Percentiles rank a stretch among this genome's conserved stretches.
Conservation (phyloP, 2,329 filamentous ascomycete genomes). For the Coniella vitis region DNA sequence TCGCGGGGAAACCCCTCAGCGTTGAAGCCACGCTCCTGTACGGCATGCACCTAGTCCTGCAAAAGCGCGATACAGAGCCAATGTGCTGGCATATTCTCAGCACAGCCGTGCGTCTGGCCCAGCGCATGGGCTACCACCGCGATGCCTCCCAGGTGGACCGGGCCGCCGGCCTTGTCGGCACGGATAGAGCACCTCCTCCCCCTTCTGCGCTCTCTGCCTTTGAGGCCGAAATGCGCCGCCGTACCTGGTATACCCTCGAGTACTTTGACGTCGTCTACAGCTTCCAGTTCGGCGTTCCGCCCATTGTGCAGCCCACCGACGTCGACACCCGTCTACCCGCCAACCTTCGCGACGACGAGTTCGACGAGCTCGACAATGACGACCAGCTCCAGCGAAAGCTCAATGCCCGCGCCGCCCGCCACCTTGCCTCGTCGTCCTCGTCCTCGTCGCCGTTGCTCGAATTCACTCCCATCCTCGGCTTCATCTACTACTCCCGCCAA, state of each 20-base stretch:
- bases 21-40: constrained; percentile 45
- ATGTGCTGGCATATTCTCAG: constrained; percentile 40
- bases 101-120: constrained; percentile 40
- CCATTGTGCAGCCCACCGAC: constrained; percentile 38
- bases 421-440: too few species aligned
- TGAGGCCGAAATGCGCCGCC: constrained; percentile 44
- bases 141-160: constrained; percentile 34
- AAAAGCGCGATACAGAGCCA: constrained; percentile 34
- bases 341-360: constrained; percentile 43
- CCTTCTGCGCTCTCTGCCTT: constrained; percentile 36
- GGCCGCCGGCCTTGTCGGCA: constrained; percentile 20
- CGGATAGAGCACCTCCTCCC: too few species aligned
- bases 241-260: constrained; percentile 37
- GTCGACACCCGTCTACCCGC: constrained; percentile 38
- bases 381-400: constrained; percentile 34
- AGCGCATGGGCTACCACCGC: constrained; percentile 46
- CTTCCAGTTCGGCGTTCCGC: constrained; percentile 27
- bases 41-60: constrained; percentile 35
- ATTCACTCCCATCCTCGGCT: constrained; percentile 36
- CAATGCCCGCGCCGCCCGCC: constrained; percentile 14
- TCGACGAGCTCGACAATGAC: constrained; percentile 35
- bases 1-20: constrained; percentile 36
- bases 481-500: constrained; percentile 36
- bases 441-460: constrained; percentile 21
- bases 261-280: constrained; percentile 12